Base-by-base conservation (phyloP, 495 filamentous ascomycete genomes). In the Thermochaetoides thermophila region DNA sequence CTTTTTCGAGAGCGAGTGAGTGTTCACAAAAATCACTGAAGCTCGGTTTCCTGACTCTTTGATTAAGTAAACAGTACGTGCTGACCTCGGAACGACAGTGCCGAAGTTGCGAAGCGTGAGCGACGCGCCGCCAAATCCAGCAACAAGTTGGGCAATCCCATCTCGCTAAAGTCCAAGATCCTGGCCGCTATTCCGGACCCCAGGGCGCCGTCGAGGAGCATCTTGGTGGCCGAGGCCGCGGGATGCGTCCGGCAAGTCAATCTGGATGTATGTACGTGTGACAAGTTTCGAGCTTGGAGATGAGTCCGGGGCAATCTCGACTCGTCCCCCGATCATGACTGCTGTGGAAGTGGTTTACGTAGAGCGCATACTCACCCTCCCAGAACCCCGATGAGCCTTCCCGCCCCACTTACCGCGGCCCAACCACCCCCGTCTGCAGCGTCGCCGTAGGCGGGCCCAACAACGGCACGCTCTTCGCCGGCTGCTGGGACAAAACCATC, bases 1-100 rank as follows among this genome's bases (percentile, higher is more conserved):
- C 47, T 95, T 89, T 67, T 96, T 96, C 53, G 84, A 96, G 56
- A 87, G 84, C 12, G 76, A 76, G 77, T 84, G 64, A 51, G 69
- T 32, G 24, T 19, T 14, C 2, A 17, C 1, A 22, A 2, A 14
- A 1, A 31, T 21, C 16, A 23, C n/a, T 23, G 24, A 19, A 5
- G 7, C 5, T 3, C 0, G 11, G 27, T 9, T n/a, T n/a, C n/a
- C n/a, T 40, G 15, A 35, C 21, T 6, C 8, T 10, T 24, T n/a
- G 19, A 34, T n/a, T n/a, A n/a, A n/a, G n/a, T n/a, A n/a, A n/a
- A n/a, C n/a, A n/a, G n/a, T n/a, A n/a, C n/a, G n/a, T n/a, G n/a
- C n/a, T n/a, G n/a, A n/a, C n/a, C n/a, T n/a, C n/a, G n/a, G n/a
- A n/a, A n/a, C n/a, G n/a, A 40, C 42, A 87, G 81, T 46, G 69